A percentile compares a stretch with the other conserved stretches of the same genome.
Conservation (phyloP, 345 rosid genomes). For the Limnanthes douglasii region DNA sequence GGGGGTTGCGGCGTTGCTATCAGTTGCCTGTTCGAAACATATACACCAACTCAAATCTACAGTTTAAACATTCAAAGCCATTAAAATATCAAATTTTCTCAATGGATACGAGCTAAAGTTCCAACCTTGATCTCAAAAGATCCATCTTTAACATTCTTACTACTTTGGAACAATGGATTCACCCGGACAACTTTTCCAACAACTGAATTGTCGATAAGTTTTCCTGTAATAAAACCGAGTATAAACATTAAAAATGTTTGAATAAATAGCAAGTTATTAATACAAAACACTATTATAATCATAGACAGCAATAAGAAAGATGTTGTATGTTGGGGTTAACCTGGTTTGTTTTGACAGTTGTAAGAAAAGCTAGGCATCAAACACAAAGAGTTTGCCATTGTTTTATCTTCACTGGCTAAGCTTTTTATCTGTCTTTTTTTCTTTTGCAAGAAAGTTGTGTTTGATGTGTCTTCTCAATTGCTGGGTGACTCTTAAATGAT, state of each 20-base stretch:
- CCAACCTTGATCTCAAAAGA: conserved; percentile 53
- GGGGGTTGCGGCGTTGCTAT: conserved; percentile 13
- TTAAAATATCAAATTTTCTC: not conserved
- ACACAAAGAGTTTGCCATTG: conserved; percentile 27
- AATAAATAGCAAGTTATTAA: too few relatives aligned
- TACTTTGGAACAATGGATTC: conserved; percentile 23
- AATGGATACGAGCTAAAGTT: conserved; percentile 3
- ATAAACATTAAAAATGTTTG: too few relatives aligned
- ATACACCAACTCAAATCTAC: not conserved
- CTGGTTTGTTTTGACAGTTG: conserved; percentile 20
- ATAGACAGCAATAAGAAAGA: too few relatives aligned
- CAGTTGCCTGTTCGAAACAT: conserved; percentile 30
- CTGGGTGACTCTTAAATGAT: conserved; percentile 13
- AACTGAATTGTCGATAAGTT: conserved; percentile 19
- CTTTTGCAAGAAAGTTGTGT: too few relatives aligned
- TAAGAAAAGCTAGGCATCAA: conserved; percentile 20
- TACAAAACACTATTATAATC: too few relatives aligned
- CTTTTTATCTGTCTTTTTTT: too few relatives aligned
- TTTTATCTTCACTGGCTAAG: too few relatives aligned
- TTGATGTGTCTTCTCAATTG: not conserved
- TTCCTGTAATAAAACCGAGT: conserved; percentile 14
- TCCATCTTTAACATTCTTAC: conserved; percentile 25
- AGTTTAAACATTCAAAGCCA: not conserved
- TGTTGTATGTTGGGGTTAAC: conserved; percentile 15
- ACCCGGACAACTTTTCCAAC: conserved; percentile 25